Conservation (phyloP, 75 land plant genomes). For the Ceratopteris richardii region DNA sequence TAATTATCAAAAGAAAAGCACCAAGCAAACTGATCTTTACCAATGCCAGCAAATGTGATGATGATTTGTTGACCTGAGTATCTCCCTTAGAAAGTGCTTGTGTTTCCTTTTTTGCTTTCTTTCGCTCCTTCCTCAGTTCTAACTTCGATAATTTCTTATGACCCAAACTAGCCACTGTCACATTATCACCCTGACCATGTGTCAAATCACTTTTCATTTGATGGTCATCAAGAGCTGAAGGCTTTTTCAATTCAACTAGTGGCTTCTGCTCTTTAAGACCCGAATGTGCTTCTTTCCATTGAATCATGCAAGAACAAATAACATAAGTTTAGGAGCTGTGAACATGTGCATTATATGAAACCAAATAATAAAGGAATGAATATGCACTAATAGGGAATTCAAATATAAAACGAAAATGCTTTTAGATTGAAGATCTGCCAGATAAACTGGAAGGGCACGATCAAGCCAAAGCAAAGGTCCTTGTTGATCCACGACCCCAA, state of each 20-base stretch:
- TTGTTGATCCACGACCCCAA: neutral
- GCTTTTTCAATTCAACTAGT: constrained; percentile 6
- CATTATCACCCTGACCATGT: neutral
- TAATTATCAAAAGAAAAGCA: neutral
- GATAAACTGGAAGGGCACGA: neutral
- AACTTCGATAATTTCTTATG: constrained; percentile 52
- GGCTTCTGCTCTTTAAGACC: constrained; percentile 17
- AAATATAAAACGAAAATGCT: too few species aligned
- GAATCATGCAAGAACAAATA: too few species aligned
- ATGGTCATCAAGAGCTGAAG: too few species aligned
- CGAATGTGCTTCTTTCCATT: neutral
- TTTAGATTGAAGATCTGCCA: neutral
- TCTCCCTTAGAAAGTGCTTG: constrained; percentile 42
- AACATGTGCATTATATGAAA: too few species aligned
- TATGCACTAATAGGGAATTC: too few species aligned
- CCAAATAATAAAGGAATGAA: too few species aligned
- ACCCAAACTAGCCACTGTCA: neutral
- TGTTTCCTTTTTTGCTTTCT: constrained; percentile 51
- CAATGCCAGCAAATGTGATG: constrained; percentile 28
- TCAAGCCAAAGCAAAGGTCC: neutral
- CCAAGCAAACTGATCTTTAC: constrained; percentile 37
- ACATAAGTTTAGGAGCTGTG: too few species aligned
- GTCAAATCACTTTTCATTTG: too few species aligned
- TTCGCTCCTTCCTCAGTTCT: constrained; percentile 64
- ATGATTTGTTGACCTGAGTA: constrained; percentile 2